A percentile compares a stretch with the other conserved stretches of the same genome.
These are phyloP conservation scores for Alternaria angustiovoidea DNA, from an alignment of 2,329 filamentous ascomycete genomes.

Conservation along the genomic window DNA sequence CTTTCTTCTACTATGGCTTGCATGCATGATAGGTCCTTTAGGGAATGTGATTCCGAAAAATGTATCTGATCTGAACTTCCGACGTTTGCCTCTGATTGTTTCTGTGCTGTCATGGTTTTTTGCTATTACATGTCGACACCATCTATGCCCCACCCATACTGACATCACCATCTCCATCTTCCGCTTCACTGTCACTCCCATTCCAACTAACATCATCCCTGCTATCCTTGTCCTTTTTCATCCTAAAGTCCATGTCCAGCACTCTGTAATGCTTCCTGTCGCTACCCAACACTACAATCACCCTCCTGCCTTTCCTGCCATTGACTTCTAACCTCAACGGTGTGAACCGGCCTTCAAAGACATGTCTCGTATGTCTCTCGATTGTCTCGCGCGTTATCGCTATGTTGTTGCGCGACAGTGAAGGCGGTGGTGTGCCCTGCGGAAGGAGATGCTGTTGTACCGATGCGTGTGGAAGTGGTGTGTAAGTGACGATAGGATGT, in stretches of 20 bases:
- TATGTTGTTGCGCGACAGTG: background rate
- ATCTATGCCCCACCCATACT: slow-evolving; percentile 3
- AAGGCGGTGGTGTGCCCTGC: background rate
- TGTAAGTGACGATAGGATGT: slow-evolving; percentile 2
- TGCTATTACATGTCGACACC: background rate
- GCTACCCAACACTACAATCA: slow-evolving; percentile 63
- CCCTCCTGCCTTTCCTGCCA: slow-evolving; percentile 61
- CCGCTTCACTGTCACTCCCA: slow-evolving; percentile 15
- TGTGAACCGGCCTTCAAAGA: slow-evolving; percentile 58
- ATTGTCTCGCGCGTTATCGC: slow-evolving; percentile 17
- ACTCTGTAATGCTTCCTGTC: slow-evolving; percentile 64
- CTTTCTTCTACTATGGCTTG: slow-evolving; percentile 39
- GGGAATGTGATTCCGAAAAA: slow-evolving; percentile 52
- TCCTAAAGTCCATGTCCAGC: slow-evolving; percentile 60
- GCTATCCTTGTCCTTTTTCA: slow-evolving; percentile 29
- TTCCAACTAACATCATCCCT: slow-evolving; percentile 5
- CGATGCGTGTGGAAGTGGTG: slow-evolving; percentile 15
- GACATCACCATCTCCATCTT: slow-evolving; percentile 11
- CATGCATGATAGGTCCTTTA: slow-evolving; percentile 46
- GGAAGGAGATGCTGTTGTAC: slow-evolving; percentile 10
- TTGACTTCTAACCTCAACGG: slow-evolving; percentile 64
- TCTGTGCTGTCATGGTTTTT: background rate
- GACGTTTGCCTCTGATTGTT: slow-evolving; percentile 11
- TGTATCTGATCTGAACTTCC: slow-evolving; percentile 44
- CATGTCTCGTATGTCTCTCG: slow-evolving; percentile 52